A percentile compares a stretch with the other conserved stretches of the same genome.
These are phyloP conservation scores for Trichomonascaceae sp. DNA, from an alignment of 1,139 yeast species.

Conservation along the genomic window DNA sequence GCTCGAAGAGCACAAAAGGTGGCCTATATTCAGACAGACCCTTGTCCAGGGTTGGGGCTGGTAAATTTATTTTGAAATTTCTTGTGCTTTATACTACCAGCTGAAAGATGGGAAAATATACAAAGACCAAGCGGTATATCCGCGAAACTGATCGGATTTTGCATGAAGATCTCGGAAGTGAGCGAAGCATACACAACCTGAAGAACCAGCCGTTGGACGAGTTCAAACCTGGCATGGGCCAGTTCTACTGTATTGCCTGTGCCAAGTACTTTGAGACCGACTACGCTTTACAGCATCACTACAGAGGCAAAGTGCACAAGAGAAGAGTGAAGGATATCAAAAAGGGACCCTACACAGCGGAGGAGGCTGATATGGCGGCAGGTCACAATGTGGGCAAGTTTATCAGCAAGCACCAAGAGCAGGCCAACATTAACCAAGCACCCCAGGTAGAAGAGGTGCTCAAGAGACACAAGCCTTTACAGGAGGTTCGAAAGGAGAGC, in stretches of 20 bases:
- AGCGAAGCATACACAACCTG: conserved; percentile 47
- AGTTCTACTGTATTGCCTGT: conserved; percentile 87
- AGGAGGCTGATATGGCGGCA: conserved; percentile 84
- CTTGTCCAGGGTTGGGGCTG: too few species aligned
- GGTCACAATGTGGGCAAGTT: conserved; percentile 65
- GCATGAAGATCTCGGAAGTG: conserved; percentile 55
- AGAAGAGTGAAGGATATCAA: conserved; percentile 68
- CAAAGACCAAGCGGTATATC: conserved; percentile 30
- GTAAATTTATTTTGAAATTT: too few species aligned
- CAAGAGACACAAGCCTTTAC: conserved; percentile 2
- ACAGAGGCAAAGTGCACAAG: conserved; percentile 66
- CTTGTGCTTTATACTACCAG: too few species aligned
- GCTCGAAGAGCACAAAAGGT: too few species aligned
- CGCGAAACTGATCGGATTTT: conserved; percentile 69
- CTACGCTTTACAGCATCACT: conserved; percentile 57
- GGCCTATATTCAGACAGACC: too few species aligned
- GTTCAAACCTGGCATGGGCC: conserved; percentile 86
- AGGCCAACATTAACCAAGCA: conserved; percentile 7
- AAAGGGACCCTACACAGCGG: conserved; percentile 69
- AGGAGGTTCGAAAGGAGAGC: background rate
- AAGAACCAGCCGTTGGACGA: conserved; percentile 82
- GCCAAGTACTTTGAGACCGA: conserved; percentile 84
- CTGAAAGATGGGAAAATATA: conserved; percentile 80
- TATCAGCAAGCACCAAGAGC: conserved; percentile 26
- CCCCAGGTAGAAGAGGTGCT: conserved; percentile 8